phyloP scores from a whole-genome alignment of 1,139 yeast species.

The Lodderomyces margitis region DNA sequence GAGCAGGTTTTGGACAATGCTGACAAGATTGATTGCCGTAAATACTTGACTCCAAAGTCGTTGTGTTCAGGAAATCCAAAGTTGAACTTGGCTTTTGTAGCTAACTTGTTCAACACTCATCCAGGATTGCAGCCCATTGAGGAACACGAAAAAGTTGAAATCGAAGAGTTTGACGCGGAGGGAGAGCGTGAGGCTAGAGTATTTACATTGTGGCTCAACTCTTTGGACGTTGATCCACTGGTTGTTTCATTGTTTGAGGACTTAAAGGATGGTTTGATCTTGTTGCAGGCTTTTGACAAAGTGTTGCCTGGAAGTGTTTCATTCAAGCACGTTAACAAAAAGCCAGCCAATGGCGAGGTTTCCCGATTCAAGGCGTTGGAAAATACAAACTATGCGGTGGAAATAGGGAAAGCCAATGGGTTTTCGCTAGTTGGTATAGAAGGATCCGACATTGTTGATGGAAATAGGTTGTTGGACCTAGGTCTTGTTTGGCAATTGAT shows the following conservation, averaged over 20 bases:
- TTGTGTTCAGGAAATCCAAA: slow-evolving; percentile 96
- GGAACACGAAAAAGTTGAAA: slow-evolving; percentile 84
- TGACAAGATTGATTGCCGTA: slow-evolving; percentile 87
- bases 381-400: slow-evolving; percentile 94
- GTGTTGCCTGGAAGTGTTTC: slow-evolving; percentile 93
- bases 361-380: slow-evolving; percentile 93
- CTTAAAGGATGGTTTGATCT: slow-evolving; percentile 85
- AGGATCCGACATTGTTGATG: slow-evolving; percentile 96
- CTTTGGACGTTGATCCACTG: slow-evolving; percentile 93
- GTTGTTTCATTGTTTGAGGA: slow-evolving; percentile 91
- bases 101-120: slow-evolving; percentile 90
- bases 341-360: slow-evolving; percentile 73
- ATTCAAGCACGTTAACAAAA: slow-evolving; percentile 76
- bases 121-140: slow-evolving; percentile 97
- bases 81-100: slow-evolving; percentile 94
- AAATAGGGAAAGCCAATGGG: slow-evolving; percentile 86
- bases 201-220: slow-evolving; percentile 94
- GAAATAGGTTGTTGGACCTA: slow-evolving; percentile 81
- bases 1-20: slow-evolving; percentile 84
- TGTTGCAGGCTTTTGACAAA: slow-evolving; percentile 91
- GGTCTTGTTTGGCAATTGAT: slow-evolving; percentile 99
- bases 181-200: slow-evolving; percentile 99
- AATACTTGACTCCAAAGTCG: slow-evolving; percentile 90
- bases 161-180: slow-evolving; percentile 96
- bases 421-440: slow-evolving; percentile 97